These are phyloP conservation scores for Vachellia pachyceras DNA, from an alignment of 306 rosid species.

Conservation along the genomic window DNA sequence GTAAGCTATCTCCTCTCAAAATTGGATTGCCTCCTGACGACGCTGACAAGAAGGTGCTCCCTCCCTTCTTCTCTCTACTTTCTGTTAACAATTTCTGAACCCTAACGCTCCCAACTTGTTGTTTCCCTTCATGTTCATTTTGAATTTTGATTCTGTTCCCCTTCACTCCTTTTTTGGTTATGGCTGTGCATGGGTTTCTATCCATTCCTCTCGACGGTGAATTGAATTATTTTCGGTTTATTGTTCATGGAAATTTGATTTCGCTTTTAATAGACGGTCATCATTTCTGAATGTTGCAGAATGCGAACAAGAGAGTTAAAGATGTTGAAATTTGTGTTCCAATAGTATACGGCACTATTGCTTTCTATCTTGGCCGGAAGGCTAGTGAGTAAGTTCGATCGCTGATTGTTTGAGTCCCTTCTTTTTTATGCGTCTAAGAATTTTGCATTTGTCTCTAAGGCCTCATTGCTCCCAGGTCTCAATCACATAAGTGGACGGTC, in stretches of 20 bases:
- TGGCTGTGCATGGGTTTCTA: not conserved
- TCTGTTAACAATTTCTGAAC: slow-evolving; percentile 16
- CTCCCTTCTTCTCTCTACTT: not conserved
- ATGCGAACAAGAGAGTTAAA: slow-evolving; percentile 66
- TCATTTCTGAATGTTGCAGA: slow-evolving; percentile 52
- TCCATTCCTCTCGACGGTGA: not conserved
- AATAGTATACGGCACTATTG: slow-evolving; percentile 89
- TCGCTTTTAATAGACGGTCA: not conserved
- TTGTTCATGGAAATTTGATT: not conserved
- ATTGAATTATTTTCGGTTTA: not conserved
- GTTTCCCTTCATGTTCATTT: not conserved
- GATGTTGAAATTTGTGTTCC: slow-evolving; percentile 90
- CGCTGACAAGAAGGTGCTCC: slow-evolving; percentile 63
- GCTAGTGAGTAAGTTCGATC: slow-evolving; percentile 89
- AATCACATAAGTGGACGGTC: slow-evolving; percentile 96
- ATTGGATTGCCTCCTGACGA: slow-evolving; percentile 70
- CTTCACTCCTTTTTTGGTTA: not conserved
- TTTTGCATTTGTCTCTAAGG: slow-evolving; percentile 36
- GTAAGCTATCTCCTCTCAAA: slow-evolving; percentile 66
- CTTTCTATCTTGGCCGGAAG: slow-evolving; percentile 94
- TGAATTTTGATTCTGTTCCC: not conserved
- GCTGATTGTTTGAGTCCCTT: slow-evolving; percentile 1
- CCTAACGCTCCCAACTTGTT: slow-evolving; percentile 29
- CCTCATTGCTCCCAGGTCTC: slow-evolving; percentile 64
- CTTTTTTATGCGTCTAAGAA: slow-evolving; percentile 5